Conservation (phyloP, 1,284 basidiomycete species). For the Puccinia brachypodii region DNA sequence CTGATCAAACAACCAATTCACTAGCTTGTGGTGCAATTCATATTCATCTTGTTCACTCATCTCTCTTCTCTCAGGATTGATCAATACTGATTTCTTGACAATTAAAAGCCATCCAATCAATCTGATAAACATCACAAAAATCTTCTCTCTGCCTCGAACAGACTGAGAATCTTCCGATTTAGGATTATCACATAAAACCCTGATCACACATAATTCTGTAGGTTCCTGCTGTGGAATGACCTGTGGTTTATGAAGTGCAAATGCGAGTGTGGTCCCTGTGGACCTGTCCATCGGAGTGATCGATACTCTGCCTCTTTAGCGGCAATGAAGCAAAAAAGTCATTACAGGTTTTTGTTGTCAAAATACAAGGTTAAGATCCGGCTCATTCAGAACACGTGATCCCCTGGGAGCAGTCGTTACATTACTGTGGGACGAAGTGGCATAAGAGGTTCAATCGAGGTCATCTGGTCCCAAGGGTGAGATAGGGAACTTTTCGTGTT, state of each 20-base stretch:
- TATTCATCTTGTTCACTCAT: not conserved
- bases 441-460: not conserved
- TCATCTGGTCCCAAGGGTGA: slow-evolving; percentile 1
- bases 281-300: too few species aligned
- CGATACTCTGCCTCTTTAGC: too few species aligned
- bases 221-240: too few species aligned
- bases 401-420: too few species aligned
- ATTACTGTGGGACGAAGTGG: not conserved
- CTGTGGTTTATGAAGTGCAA: too few species aligned
- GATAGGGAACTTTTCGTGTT: not conserved
- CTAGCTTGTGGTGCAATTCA: not conserved
- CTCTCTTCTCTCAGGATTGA: not conserved
- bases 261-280: too few species aligned
- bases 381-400: too few species aligned
- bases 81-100: not conserved
- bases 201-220: not conserved
- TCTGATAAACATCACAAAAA: not conserved
- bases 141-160: not conserved
- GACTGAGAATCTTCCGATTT: not conserved
- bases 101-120: not conserved
- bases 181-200: not conserved
- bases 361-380: too few species aligned
- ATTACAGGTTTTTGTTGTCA: too few species aligned
- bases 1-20: not conserved
- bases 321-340: too few species aligned